A percentile compares a stretch with the other conserved stretches of the same genome.
Evolutionary conservation across 495 filamentous ascomycete species (phyloP).

Genomic region (Penicillium simplicissimum): DNA sequence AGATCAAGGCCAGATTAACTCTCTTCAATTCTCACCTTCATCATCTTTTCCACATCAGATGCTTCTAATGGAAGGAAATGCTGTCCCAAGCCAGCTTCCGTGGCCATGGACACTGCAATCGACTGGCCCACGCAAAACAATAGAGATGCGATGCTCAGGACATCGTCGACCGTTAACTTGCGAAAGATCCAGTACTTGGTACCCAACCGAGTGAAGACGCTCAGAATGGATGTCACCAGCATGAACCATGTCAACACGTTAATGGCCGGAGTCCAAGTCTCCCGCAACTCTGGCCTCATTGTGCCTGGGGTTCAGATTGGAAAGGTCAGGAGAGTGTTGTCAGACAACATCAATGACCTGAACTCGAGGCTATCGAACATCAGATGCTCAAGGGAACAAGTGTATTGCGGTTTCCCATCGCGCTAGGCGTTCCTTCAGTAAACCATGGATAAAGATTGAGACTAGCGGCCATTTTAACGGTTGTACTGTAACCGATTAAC

Average conservation of each 20-base stretch:
- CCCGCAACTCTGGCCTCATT: conserved; percentile 18
- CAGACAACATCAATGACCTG: not conserved
- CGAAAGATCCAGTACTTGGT: conserved; percentile 22
- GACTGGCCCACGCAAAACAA: conserved; percentile 34
- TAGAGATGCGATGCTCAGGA: conserved; percentile 37
- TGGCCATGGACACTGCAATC: conserved; percentile 25
- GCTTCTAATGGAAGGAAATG: conserved; percentile 16
- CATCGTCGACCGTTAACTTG: conserved; percentile 18
- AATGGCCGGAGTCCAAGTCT: conserved; percentile 21
- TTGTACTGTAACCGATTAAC: not conserved
- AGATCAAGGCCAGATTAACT: not conserved
- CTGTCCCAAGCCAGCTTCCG: conserved; percentile 26
- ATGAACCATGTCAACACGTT: conserved; percentile 24
- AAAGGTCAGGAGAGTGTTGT: not conserved
- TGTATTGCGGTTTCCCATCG: not conserved
- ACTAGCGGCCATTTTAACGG: not conserved
- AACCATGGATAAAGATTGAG: not conserved
- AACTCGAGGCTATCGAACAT: not conserved
- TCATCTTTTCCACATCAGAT: conserved; percentile 8
- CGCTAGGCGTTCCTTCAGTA: not conserved
- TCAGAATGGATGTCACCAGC: conserved; percentile 19
- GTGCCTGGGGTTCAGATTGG: not conserved
- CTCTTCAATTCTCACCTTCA: conserved; percentile 8
- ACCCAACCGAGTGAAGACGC: conserved; percentile 20
- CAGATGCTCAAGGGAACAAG: not conserved